These are phyloP conservation scores for Aspergillus chevalieri DNA, from an alignment of 2,329 filamentous ascomycete species.

Conservation along the genomic window DNA sequence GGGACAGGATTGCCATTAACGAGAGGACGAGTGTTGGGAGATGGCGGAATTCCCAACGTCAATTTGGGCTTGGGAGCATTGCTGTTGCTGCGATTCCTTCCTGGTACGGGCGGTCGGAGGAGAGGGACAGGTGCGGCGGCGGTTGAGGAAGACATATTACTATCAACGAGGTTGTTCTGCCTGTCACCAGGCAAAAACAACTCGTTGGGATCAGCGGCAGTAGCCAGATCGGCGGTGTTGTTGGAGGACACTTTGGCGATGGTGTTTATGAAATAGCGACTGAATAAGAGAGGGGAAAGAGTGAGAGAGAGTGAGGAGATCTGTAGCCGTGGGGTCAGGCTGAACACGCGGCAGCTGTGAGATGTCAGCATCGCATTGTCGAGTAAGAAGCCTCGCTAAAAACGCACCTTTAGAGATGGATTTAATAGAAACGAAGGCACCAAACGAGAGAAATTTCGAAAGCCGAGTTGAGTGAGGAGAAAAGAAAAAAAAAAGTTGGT, in stretches of 20 bases:
- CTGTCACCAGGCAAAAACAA: slow-evolving; percentile 36
- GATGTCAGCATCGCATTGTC: background rate
- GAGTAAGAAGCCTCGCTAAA: too few species aligned
- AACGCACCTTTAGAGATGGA: too few species aligned
- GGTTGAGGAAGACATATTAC: slow-evolving; percentile 62
- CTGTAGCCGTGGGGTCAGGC: slow-evolving; percentile 8
- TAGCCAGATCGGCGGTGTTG: slow-evolving; percentile 30
- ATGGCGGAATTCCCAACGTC: slow-evolving; percentile 83
- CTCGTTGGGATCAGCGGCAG: slow-evolving; percentile 35
- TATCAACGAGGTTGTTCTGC: slow-evolving; percentile 37
- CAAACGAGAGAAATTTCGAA: background rate
- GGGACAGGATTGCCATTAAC: slow-evolving; percentile 48
- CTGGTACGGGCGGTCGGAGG: slow-evolving; percentile 75
- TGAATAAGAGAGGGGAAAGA: background rate
- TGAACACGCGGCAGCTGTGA: slow-evolving; percentile 6
- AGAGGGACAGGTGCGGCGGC: slow-evolving; percentile 69
- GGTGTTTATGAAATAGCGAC: background rate
- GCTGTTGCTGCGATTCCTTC: slow-evolving; percentile 53
- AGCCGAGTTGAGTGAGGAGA: background rate
- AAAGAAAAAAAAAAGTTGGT: background rate
- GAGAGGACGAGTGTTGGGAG: slow-evolving; percentile 67
- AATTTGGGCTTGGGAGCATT: slow-evolving; percentile 64
- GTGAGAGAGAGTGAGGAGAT: slow-evolving; percentile 1
- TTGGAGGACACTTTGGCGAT: slow-evolving; percentile 13
- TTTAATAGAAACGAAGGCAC: background rate